These are phyloP conservation scores for Penicillium sp. DNA, from an alignment of 2,329 filamentous ascomycete genomes.

Conservation along the genomic window DNA sequence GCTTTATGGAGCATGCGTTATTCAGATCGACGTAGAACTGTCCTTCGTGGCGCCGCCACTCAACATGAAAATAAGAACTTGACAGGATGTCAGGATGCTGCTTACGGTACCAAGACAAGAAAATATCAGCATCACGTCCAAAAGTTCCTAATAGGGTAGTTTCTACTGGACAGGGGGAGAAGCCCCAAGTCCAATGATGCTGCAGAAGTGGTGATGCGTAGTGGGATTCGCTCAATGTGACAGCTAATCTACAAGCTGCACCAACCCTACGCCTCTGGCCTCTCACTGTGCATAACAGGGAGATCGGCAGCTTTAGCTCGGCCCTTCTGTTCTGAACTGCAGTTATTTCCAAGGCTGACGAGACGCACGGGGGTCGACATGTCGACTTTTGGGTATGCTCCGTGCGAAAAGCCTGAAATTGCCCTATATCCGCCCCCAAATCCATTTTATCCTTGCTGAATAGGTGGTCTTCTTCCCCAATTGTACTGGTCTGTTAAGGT, in stretches of 20 bases:
- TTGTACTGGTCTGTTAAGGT: conserved; percentile 4
- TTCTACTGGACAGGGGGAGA: background rate
- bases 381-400: background rate
- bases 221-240: conserved; percentile 11
- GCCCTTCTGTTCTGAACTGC: background rate
- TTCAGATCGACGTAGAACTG: background rate
- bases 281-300: background rate
- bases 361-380: background rate
- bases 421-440: background rate
- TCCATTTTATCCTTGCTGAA: background rate
- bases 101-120: background rate
- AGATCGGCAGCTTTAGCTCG: background rate
- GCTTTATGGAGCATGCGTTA: background rate
- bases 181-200: conserved; percentile 4
- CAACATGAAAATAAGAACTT: background rate
- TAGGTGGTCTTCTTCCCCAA: background rate
- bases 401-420: background rate
- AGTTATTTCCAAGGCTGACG: background rate
- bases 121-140: background rate
- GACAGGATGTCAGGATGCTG: background rate
- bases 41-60: conserved; percentile 7
- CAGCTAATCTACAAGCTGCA: conserved; percentile 4
- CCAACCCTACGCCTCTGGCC: background rate
- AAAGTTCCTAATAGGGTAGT: background rate
- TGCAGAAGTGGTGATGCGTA: background rate